Evolutionary conservation across 768 basidiomycete species (phyloP), one percentile per base, ranked within the genome.

Genomic region (Xerocomus potaroensis): DNA sequence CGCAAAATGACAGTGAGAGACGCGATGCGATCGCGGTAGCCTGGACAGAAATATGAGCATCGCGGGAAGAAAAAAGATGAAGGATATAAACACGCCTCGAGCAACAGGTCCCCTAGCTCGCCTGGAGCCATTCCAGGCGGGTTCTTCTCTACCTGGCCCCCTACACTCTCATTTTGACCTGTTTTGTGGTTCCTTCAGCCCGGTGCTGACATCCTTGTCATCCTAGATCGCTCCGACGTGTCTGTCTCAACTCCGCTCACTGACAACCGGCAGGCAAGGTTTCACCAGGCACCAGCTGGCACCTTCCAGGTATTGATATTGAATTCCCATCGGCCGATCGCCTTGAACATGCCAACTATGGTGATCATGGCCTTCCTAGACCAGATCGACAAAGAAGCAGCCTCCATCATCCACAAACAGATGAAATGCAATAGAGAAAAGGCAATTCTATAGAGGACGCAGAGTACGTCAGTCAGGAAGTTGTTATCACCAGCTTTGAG

Each of bases 21-120:
- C 92, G 91, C 4, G 89, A 89, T 36, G 98, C 79, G 51, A 99
- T 98, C 15, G 95, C 91, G 3, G 95, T 95, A 15, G 94, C 94
- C 84, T 91, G 56, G 18, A 21, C 50, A 43, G 39, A 51, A 14
- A n/a, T 4, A 2, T 11, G 15, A 11, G 15, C 37, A 30, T 16
- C 10, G 29, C 7, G 30, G 32, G 23, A 42, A 32, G 23, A 32
- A 31, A 15, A 21, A 16, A 15, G 24, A 38, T n/a, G n/a, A n/a
- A n/a, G n/a, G n/a, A n/a, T n/a, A n/a, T n/a, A n/a, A n/a, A n/a
- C n/a, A n/a, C n/a, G n/a, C n/a, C n/a, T n/a, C n/a, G n/a, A n/a
- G n/a, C n/a, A n/a, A n/a, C n/a, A n/a, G n/a, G n/a, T n/a, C n/a
- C n/a, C n/a, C n/a, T n/a, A n/a, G n/a, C n/a, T n/a, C n/a, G n/a